Percentiles rank a stretch among this genome's conserved stretches.
These are phyloP conservation scores for Lavandula angustifolia DNA, from an alignment of 257 asterid species.

Conservation along the genomic window DNA sequence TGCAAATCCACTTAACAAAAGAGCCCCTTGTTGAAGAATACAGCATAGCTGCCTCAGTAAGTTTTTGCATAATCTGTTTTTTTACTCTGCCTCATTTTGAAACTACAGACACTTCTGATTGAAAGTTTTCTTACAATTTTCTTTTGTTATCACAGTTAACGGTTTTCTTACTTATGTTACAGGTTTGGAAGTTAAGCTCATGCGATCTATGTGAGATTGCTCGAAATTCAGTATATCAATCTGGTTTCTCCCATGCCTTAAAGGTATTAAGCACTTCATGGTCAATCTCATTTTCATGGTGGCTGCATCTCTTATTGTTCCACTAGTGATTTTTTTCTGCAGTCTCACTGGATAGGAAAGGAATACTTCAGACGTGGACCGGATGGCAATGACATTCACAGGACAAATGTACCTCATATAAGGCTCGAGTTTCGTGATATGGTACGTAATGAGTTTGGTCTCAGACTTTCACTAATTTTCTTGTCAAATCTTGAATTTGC, in stretches of 20 bases:
- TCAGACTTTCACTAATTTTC: conserved; percentile 2
- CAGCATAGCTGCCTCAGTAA: conserved; percentile 98
- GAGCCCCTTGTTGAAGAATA: conserved; percentile 98
- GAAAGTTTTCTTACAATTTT: no score
- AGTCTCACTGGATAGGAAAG: conserved; percentile 99
- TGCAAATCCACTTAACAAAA: conserved; percentile 95
- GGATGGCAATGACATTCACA: conserved; percentile 90
- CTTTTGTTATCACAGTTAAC: no score
- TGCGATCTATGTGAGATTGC: conserved; percentile 98
- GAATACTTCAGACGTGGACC: conserved; percentile 87
- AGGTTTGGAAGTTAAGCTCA: conserved; percentile 96
- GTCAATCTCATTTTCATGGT: conserved; percentile 4
- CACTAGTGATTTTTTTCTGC: conserved; percentile 22
- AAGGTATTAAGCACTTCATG: conserved; percentile 51
- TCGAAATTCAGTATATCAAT: conserved; percentile 91
- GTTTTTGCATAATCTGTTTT: conserved; percentile 34
- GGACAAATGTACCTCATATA: conserved; percentile 95
- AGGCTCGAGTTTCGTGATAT: conserved; percentile 88
- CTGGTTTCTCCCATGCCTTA: conserved; percentile 88
- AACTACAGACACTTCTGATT: conserved; percentile 9
- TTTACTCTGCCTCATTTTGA: background rate
- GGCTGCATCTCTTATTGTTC: conserved; percentile 6
- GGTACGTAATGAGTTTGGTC: conserved; percentile 47
- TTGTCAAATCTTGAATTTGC: conserved; percentile 8
- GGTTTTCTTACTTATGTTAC: conserved; percentile 18